Conservation (phyloP, 169 alveolate genomes). For the Cryptosporidium tyzzeri region DNA sequence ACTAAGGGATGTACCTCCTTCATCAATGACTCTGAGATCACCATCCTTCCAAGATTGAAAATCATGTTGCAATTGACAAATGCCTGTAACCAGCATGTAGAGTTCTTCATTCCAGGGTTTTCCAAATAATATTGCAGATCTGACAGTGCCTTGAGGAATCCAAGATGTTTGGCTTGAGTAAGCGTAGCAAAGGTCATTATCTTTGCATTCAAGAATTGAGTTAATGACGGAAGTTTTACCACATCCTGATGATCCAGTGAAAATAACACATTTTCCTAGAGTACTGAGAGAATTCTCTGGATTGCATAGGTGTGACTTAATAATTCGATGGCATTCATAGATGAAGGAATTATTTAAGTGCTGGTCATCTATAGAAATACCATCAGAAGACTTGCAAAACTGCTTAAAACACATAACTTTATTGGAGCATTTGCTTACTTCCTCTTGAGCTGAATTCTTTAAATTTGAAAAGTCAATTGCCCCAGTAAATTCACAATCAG, state of each 20-base stretch:
- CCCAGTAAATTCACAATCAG: constrained; percentile 30
- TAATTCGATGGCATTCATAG: constrained; percentile 10
- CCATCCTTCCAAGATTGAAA: constrained; percentile 80
- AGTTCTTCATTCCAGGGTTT: constrained; percentile 79
- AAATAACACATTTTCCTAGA: constrained; percentile 28
- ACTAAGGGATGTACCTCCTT: constrained; percentile 88
- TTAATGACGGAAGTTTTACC: constrained; percentile 53
- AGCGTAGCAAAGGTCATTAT: constrained; percentile 45
- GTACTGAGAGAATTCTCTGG: not conserved
- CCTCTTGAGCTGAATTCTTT: not conserved
- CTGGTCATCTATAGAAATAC: not conserved
- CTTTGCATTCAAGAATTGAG: constrained; percentile 32
- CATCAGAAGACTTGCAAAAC: not conserved
- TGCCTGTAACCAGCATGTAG: constrained; percentile 78
- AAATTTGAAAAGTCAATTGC: constrained; percentile 11
- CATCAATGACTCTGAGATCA: constrained; percentile 86
- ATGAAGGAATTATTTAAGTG: not conserved
- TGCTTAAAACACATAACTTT: not conserved
- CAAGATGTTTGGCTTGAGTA: constrained; percentile 81
- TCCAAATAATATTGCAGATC: constrained; percentile 86
- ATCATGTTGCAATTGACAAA: constrained; percentile 81
- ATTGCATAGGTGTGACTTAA: constrained; percentile 1
- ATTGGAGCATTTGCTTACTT: not conserved
- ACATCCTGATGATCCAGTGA: constrained; percentile 69
- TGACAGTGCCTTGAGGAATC: constrained; percentile 84